Evolutionary conservation across 176 grass and related monocot genomes (phyloP).

Genomic region (Triticum dicoccoides): DNA sequence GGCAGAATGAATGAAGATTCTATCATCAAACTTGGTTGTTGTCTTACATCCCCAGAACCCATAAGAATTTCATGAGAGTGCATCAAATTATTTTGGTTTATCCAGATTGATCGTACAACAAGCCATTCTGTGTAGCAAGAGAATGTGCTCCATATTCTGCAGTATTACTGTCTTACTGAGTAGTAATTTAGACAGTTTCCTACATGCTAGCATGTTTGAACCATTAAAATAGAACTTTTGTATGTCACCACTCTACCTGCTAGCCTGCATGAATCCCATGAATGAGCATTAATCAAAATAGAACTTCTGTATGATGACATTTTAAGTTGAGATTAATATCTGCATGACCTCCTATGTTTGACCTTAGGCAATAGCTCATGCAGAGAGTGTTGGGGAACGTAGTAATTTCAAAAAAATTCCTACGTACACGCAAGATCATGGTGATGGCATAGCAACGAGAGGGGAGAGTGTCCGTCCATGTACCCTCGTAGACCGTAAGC

Average conservation of each 20-base stretch:
- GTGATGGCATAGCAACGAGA: too few relatives aligned
- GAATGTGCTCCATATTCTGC: neutral
- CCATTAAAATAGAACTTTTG: too few relatives aligned
- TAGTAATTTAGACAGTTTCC: neutral
- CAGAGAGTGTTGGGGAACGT: neutral
- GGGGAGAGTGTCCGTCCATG: too few relatives aligned
- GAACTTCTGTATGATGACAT: too few relatives aligned
- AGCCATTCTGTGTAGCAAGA: neutral
- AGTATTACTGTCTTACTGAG: neutral
- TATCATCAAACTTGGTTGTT: neutral
- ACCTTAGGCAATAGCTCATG: slow-evolving; percentile 4
- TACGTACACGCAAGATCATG: too few relatives aligned
- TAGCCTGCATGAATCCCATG: neutral
- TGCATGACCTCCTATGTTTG: neutral
- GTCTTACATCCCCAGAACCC: neutral
- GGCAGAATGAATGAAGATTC: neutral
- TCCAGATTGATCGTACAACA: neutral
- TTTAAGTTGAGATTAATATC: neutral
- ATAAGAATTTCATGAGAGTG: too few relatives aligned
- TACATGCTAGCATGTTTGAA: too few relatives aligned
- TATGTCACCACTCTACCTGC: neutral
- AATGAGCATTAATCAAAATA: neutral
- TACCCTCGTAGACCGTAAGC: too few relatives aligned
- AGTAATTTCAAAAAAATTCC: too few relatives aligned
- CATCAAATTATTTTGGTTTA: neutral